Evolutionary conservation across 176 grass and related monocot species (phyloP).

Genomic region (Rhynchospora breviuscula): DNA sequence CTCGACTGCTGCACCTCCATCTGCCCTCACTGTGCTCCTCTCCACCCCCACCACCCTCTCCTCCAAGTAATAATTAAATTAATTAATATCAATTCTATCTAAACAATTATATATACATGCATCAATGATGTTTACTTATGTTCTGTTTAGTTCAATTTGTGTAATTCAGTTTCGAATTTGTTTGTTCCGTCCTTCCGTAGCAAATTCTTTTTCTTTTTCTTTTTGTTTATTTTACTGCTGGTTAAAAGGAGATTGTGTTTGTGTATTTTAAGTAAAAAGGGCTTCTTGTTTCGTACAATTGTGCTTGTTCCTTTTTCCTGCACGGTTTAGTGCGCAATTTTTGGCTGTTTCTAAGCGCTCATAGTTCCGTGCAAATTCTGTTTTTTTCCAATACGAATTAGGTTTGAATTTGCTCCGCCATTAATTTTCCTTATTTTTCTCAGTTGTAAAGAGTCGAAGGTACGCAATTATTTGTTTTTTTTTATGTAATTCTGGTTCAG

Average conservation of each 20-base stretch:
- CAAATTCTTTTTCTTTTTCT: background rate
- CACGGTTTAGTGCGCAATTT: constrained; percentile 7
- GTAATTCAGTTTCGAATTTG: no score
- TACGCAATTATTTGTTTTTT: background rate
- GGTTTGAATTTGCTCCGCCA: background rate
- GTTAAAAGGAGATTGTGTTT: constrained; percentile 12
- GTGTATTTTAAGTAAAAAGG: constrained; percentile 11
- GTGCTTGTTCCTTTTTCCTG: constrained; percentile 13
- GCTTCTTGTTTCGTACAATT: background rate
- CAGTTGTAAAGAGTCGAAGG: background rate
- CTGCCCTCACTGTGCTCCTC: constrained; percentile 64
- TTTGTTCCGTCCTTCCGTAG: background rate
- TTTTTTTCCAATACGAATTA: background rate
- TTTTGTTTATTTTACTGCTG: background rate
- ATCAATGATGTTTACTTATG: no score
- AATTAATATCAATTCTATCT: background rate
- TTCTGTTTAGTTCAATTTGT: no score
- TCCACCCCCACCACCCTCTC: constrained; percentile 57
- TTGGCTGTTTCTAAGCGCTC: constrained; percentile 1
- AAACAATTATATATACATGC: no score
- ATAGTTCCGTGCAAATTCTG: background rate
- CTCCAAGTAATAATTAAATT: constrained; percentile 43
- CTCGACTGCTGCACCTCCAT: constrained; percentile 77
- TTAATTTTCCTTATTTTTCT: background rate
- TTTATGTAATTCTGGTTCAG: background rate